Conservation (phyloP, 73 alveolate species). For the Blepharisma stoltei region DNA sequence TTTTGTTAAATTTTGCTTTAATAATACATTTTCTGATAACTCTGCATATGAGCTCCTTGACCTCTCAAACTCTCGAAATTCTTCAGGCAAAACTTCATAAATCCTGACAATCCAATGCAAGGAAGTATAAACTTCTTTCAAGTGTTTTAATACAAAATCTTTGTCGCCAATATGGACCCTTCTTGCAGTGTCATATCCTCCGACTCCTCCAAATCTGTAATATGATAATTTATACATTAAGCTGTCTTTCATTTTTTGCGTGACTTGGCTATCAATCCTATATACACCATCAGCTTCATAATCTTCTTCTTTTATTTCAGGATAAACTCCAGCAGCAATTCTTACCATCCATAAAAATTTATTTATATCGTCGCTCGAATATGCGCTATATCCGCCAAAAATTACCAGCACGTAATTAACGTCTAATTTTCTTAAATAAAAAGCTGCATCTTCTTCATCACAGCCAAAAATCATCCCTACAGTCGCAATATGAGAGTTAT, state of each 20-base stretch:
- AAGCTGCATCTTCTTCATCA: slow-evolving; percentile 31
- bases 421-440: slow-evolving; percentile 65
- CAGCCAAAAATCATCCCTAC: slow-evolving; percentile 66
- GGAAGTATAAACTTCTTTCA: slow-evolving; percentile 83
- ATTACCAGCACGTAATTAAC: slow-evolving; percentile 69
- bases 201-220: slow-evolving; percentile 71
- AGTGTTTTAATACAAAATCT: slow-evolving; percentile 70
- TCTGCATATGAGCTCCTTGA: neutral
- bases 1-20: too few species aligned
- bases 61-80: neutral
- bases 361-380: slow-evolving; percentile 72
- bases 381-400: slow-evolving; percentile 8
- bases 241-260: slow-evolving; percentile 80
- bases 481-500: slow-evolving; percentile 91
- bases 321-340: slow-evolving; percentile 38
- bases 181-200: slow-evolving; percentile 41
- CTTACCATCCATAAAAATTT: slow-evolving; percentile 88
- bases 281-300: neutral
- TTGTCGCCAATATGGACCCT: slow-evolving; percentile 75
- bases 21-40: too few species aligned
- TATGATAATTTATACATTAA: slow-evolving; percentile 80
- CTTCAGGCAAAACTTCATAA: slow-evolving; percentile 38
- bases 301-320: slow-evolving; percentile 35
- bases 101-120: slow-evolving; percentile 90
- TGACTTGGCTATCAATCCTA: slow-evolving; percentile 32